Evolutionary conservation across 768 basidiomycete genomes (phyloP).

Genomic region (Dioszegia hungarica): DNA sequence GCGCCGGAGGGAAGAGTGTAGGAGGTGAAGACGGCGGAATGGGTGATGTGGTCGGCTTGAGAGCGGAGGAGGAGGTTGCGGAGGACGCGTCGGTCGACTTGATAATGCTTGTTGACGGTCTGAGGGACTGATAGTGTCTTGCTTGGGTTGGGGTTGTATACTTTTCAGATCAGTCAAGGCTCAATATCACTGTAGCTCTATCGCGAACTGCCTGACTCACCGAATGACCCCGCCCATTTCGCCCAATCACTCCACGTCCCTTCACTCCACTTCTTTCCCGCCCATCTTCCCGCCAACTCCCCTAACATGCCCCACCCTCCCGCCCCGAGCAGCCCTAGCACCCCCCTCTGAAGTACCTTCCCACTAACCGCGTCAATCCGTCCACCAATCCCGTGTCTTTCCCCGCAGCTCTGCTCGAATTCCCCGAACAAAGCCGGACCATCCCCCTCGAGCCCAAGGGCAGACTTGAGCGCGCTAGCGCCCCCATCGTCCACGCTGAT

Average conservation of each 20-base stretch:
- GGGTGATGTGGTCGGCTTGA: not conserved
- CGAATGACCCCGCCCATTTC: not conserved
- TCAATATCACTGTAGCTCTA: not conserved
- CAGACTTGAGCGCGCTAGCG: not conserved
- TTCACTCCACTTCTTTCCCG: not conserved
- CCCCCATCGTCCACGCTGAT: constrained; percentile 10
- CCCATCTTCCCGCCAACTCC: not conserved
- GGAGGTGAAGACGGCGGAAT: not conserved
- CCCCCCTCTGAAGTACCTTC: not conserved
- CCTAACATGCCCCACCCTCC: constrained; percentile 3
- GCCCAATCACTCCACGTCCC: not conserved
- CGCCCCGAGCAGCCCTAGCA: constrained; percentile 1
- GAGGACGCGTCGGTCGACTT: constrained; percentile 13
- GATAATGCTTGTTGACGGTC: not conserved
- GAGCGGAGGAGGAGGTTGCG: constrained; percentile 8
- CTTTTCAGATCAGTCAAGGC: not conserved
- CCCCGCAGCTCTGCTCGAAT: constrained; percentile 15
- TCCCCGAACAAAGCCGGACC: not conserved
- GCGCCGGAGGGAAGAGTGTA: constrained; percentile 12
- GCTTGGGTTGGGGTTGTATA: too few relatives aligned
- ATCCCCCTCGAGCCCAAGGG: not conserved
- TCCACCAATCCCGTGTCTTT: not conserved
- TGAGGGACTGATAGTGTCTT: not conserved
- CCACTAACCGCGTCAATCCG: constrained; percentile 8
- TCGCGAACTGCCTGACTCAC: not conserved